Percentiles rank a stretch among this genome's conserved stretches.
phyloP scores from a whole-genome alignment of 305 asterid species.

The Fraxinus xanthoxyloides region DNA sequence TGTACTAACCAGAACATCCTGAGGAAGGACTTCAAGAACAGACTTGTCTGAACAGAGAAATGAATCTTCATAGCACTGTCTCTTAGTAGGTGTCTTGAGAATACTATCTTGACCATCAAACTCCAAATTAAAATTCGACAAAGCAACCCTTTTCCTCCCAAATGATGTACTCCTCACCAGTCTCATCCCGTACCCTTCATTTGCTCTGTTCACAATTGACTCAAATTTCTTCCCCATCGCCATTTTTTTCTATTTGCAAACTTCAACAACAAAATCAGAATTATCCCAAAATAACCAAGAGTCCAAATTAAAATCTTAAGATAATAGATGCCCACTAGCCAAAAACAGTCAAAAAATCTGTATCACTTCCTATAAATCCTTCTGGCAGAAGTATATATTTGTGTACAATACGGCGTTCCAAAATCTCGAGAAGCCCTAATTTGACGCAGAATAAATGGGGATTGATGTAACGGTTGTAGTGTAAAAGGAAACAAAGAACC shows the following conservation, averaged over 20 bases:
- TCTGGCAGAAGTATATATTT: not conserved
- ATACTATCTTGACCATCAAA: slow-evolving; percentile 20
- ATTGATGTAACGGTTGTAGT: slow-evolving; percentile 1
- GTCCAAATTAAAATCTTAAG: not conserved
- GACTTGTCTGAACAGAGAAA: slow-evolving; percentile 27
- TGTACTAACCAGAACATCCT: slow-evolving; percentile 68
- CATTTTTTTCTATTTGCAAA: slow-evolving; percentile 26
- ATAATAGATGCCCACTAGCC: not conserved
- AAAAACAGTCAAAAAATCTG: not conserved
- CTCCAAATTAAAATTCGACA: slow-evolving; percentile 23
- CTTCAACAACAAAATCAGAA: slow-evolving; percentile 35
- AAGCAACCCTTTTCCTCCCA: slow-evolving; percentile 76
- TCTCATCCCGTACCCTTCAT: slow-evolving; percentile 47
- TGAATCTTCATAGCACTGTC: slow-evolving; percentile 38
- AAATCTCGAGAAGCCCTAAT: not conserved
- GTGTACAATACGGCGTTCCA: not conserved
- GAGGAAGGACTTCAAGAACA: slow-evolving; percentile 58
- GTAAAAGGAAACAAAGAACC: not conserved
- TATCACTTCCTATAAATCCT: slow-evolving; percentile 3
- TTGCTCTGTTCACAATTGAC: slow-evolving; percentile 20
- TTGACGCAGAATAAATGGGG: not conserved
- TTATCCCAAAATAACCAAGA: not conserved
- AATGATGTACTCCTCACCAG: slow-evolving; percentile 55
- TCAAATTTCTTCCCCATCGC: slow-evolving; percentile 32
- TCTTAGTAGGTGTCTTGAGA: slow-evolving; percentile 33